phyloP scores from a whole-genome alignment of 208 protist genomes.

The Leishmania major region DNA sequence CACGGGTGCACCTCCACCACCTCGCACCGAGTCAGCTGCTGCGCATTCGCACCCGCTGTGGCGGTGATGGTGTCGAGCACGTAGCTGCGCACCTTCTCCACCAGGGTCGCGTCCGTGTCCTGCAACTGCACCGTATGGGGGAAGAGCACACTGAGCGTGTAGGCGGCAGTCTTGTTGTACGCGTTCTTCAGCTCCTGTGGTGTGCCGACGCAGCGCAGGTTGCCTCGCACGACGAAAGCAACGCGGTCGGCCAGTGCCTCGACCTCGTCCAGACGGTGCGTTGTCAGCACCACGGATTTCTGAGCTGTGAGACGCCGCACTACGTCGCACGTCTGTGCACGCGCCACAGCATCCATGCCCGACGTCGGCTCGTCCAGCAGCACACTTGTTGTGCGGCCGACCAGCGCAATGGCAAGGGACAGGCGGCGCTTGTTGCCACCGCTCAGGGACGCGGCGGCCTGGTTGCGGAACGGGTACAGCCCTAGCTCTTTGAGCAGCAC shows the following conservation, averaged over 20 bases:
- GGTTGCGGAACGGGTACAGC: conserved; percentile 41
- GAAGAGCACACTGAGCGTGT: conserved; percentile 62
- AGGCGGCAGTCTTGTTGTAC: conserved; percentile 50
- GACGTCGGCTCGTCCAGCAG: conserved; percentile 92
- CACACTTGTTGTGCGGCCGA: conserved; percentile 80
- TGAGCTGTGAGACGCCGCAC: conserved; percentile 58
- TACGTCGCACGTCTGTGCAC: conserved; percentile 79
- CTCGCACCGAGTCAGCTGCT: conserved; percentile 27
- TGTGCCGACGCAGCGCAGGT: conserved; percentile 87
- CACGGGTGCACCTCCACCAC: conserved; percentile 50
- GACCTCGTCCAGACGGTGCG: conserved; percentile 91
- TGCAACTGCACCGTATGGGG: conserved; percentile 36
- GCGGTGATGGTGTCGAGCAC: conserved; percentile 26
- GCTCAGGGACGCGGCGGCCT: conserved; percentile 55
- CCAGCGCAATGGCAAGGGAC: conserved; percentile 83
- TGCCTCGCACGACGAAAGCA: conserved; percentile 90
- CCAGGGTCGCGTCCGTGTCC: conserved; percentile 17
- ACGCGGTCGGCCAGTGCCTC: conserved; percentile 82
- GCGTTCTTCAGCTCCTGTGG: conserved; percentile 61
- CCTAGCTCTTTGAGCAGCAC: conserved; percentile 59
- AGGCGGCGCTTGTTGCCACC: conserved; percentile 92
- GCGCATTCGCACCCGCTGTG: conserved; percentile 1
- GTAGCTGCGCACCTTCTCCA: conserved; percentile 32
- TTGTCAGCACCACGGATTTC: conserved; percentile 81
- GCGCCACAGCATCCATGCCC: conserved; percentile 85